Conservation (phyloP, 345 rosid genomes). For the Dipteronia sinensis region DNA sequence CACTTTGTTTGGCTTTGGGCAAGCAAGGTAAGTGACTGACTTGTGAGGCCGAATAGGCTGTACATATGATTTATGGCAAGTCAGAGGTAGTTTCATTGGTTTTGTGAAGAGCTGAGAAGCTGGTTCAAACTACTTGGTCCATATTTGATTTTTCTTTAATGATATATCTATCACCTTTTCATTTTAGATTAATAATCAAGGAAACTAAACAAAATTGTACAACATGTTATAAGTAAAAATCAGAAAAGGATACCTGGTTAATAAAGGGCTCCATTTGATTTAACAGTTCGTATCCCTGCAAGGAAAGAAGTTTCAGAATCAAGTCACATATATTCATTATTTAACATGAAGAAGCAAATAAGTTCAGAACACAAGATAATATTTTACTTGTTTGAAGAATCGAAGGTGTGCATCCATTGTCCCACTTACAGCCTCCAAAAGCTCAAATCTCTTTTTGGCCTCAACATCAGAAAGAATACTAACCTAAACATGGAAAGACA, state of each 20-base stretch:
- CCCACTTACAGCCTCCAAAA: conserved; percentile 73
- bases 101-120: not conserved
- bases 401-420: conserved; percentile 74
- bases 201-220: not conserved
- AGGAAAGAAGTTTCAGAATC: conserved; percentile 14
- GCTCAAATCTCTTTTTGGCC: conserved; percentile 69
- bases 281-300: conserved; percentile 77
- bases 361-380: conserved; percentile 18
- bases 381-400: conserved; percentile 68
- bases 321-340: not conserved
- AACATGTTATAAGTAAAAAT: conserved; percentile 4
- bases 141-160: not conserved
- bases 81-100: not conserved
- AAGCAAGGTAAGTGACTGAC: not conserved
- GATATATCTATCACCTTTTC: not conserved
- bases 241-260: conserved; percentile 52
- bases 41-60: not conserved
- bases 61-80: conserved; percentile 8
- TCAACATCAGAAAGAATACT: conserved; percentile 66
- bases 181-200: not conserved
- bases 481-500: conserved; percentile 44
- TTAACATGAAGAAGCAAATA: not conserved
- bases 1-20: not conserved
- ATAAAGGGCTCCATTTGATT: conserved; percentile 81
- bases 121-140: conserved; percentile 3